These are phyloP conservation scores for Myxozyma vanderwaltii DNA, from an alignment of 805 yeast genomes.

Conservation along the genomic window DNA sequence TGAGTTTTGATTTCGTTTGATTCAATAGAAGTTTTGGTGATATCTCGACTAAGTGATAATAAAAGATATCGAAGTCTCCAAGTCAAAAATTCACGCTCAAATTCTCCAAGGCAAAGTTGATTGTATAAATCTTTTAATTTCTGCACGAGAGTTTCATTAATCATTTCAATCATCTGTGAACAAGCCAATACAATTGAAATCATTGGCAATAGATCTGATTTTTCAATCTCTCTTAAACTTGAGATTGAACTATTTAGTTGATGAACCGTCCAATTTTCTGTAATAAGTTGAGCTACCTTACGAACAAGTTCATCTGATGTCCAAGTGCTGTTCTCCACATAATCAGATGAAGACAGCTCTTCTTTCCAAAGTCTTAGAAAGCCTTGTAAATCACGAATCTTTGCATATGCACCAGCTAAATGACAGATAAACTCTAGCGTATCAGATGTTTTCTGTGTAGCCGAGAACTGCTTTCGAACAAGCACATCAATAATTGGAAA, in stretches of 20 bases:
- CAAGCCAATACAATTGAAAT: slow-evolving; percentile 4
- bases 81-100: background rate
- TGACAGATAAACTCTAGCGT: slow-evolving; percentile 7
- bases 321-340: background rate
- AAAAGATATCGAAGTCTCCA: slow-evolving; percentile 24
- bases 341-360: background rate
- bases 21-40: background rate
- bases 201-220: slow-evolving; percentile 6
- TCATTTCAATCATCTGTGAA: slow-evolving; percentile 2
- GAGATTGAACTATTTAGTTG: slow-evolving; percentile 2
- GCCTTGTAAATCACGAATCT: slow-evolving; percentile 10
- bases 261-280: slow-evolving; percentile 11
- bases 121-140: background rate
- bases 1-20: background rate
- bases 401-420: slow-evolving; percentile 12
- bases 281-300: slow-evolving; percentile 1
- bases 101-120: background rate
- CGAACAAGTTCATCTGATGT: slow-evolving; percentile 4
- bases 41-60: slow-evolving; percentile 5
- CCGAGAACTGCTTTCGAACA: background rate
- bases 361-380: slow-evolving; percentile 19
- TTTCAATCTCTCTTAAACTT: background rate
- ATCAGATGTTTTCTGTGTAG: background rate
- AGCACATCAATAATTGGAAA: slow-evolving; percentile 12
- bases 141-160: background rate